Percentiles rank a stretch among this genome's conserved stretches.
Conservation (phyloP, 2,329 filamentous ascomycete species). For the Mycocentrospora acerina region DNA sequence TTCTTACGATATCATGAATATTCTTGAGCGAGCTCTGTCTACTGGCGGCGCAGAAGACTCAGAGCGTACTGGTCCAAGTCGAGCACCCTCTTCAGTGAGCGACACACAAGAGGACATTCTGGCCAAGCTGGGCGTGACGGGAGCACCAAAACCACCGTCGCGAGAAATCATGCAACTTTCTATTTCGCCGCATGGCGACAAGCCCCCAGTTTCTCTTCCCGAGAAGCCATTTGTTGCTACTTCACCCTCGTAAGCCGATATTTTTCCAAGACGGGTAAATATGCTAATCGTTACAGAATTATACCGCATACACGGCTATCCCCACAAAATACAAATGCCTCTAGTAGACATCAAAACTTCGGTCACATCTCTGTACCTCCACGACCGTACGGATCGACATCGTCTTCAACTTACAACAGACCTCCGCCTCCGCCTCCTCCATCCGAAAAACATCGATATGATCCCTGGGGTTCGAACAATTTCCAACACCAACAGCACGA, state of each 20-base stretch:
- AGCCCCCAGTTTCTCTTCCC: slow-evolving; percentile 13
- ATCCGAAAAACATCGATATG: slow-evolving; percentile 15
- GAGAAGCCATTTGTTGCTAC: slow-evolving; percentile 18
- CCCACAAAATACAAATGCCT: slow-evolving; percentile 24
- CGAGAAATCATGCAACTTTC: slow-evolving; percentile 19
- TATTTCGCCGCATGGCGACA: slow-evolving; percentile 10
- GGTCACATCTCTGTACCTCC: slow-evolving; percentile 12
- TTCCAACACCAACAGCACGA: slow-evolving; percentile 15
- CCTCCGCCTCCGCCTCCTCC: slow-evolving; percentile 28
- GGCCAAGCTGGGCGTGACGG: slow-evolving; percentile 40
- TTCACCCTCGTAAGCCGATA: slow-evolving; percentile 14
- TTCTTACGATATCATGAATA: slow-evolving; percentile 43
- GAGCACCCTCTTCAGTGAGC: slow-evolving; percentile 7
- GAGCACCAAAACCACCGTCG: slow-evolving; percentile 38
- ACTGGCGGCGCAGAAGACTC: slow-evolving; percentile 14
- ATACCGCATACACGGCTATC: slow-evolving; percentile 12
- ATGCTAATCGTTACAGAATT: slow-evolving; percentile 9
- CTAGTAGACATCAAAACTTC: slow-evolving; percentile 18
- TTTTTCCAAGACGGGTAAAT: not conserved
- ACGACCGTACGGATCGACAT: slow-evolving; percentile 31
- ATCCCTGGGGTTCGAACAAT: slow-evolving; percentile 26
- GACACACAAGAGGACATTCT: slow-evolving; percentile 41
- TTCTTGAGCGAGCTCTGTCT: slow-evolving; percentile 43
- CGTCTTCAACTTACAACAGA: slow-evolving; percentile 10
- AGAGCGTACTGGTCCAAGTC: not conserved